Evolutionary conservation across 345 rosid genomes (phyloP), one percentile per base, ranked within the genome.

Genomic region (Erucastrum elatum): DNA sequence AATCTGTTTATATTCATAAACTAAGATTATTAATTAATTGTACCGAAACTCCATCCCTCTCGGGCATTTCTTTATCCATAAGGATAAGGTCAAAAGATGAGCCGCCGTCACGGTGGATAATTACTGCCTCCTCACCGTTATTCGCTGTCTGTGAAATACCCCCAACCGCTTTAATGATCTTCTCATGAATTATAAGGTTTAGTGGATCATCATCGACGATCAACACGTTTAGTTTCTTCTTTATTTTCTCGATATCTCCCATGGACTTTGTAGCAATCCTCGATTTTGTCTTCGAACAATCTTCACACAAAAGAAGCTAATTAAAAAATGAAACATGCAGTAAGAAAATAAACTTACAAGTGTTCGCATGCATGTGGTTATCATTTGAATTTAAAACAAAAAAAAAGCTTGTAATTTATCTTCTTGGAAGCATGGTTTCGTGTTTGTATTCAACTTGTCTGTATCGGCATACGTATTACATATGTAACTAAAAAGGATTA

Each of bases 21-120:
- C 11, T 11, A 49, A 63, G 65, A 68, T 62, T 5, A 53, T 46
- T 1, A 37, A 25, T 10, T 25, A 37, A 26, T 10, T 25, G 31
- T 80, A 81, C 84, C 84, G 77, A 75, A 13, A 53, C 70, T 16
- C 84, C 84, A 71, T 81, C 81, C 56, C 68, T 66, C 29, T 16
- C 49, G 30, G 81, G 84, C 84, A 81, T 81, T 75, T 81, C 84
- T 1, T 81, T 76, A 51, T 81, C 84, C 81, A 81, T 81, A 12
- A 81, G 75, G 35, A 81, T 77, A 8, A 81, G 81, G 13, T 72
- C 80, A 31, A 81, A 81, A 39, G 71, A 62, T 63, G 60, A 13
- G 56, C 17, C 12, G 0, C 70, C 72, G 35, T 74, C 60, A 9
- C 66, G 77, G 81, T 71, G 81, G 44, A 81, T 64, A 6, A 46